Evolutionary conservation across 129 eudicot genomes (phyloP).

Genomic region (Solidago caesia): DNA sequence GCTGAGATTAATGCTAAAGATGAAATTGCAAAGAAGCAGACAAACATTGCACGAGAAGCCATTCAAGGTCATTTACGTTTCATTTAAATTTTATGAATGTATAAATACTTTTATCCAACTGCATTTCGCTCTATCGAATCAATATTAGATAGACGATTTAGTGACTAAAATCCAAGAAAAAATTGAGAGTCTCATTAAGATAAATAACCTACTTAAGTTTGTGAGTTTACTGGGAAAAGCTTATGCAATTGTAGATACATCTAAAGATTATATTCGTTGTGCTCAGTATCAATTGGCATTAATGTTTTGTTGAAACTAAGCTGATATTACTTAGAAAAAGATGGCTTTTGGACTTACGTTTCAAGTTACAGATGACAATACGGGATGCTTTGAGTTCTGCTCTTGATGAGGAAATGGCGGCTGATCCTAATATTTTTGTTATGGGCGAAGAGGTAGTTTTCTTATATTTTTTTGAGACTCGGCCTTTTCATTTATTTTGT

Average conservation of each 20-base stretch:
- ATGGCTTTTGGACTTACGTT: slow-evolving; percentile 4
- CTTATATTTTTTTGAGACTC: neutral
- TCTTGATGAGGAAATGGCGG: slow-evolving; percentile 89
- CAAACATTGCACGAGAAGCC: slow-evolving; percentile 85
- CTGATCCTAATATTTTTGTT: slow-evolving; percentile 61
- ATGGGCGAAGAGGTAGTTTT: slow-evolving; percentile 82
- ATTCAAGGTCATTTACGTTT: slow-evolving; percentile 61
- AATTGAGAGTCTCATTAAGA: neutral
- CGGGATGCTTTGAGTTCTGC: slow-evolving; percentile 85
- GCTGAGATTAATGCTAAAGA: slow-evolving; percentile 49
- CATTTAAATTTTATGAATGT: neutral
- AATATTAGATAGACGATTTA: neutral
- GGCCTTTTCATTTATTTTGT: neutral
- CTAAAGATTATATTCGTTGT: neutral
- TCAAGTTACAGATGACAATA: slow-evolving; percentile 58
- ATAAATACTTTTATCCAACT: neutral
- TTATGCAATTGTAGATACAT: neutral
- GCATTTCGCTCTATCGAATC: neutral
- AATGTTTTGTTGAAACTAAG: neutral
- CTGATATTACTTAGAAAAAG: neutral
- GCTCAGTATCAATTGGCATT: neutral
- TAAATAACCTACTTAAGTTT: neutral
- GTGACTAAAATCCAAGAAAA: neutral
- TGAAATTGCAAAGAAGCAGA: slow-evolving; percentile 62
- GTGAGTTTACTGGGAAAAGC: neutral